Base-by-base conservation (phyloP, 441 rosid species). In the Capsella rubella region DNA sequence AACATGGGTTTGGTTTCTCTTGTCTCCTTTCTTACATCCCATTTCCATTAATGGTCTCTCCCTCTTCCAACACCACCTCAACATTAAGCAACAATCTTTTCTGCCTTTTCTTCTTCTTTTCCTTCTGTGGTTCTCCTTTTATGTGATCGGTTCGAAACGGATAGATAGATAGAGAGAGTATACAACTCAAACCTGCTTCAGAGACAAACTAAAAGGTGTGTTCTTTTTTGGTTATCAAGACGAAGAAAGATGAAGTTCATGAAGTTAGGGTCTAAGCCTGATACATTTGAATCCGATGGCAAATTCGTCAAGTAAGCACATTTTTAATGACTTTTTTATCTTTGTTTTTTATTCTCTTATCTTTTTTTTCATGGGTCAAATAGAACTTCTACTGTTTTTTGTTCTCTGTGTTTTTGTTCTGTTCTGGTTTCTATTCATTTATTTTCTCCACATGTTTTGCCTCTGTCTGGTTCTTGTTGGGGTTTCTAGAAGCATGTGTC, bases 201-300 rank as follows among this genome's bases (percentile, higher is more conserved):
- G 74, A 68, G 69, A 35, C 16, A 34, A 8, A 42, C 45, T 21
- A 34, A 72, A 61, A 67, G 71, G 62, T 65, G 66, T 63, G 25
- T 18, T 0, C 54, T 39, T 40, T 35, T 11, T 69, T 68, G 42
- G 82, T 72, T 39, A 65, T 63, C 56, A 74, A 83, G 75, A 40
- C 11, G 12, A 28, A 16, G 57, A 37, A 82, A 79, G 52, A 95
- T 95, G 99, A 95, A 92, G 98, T 89, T 86, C 76, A 92, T 95
- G 99, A 95, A 95, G 89, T 75, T 95, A 78, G 99, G 99, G 40
- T 90, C 90, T 52, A 95, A 90, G 88, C 98, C 98, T 79, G 99
- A 95, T 86, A 79, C 87, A 16, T 88, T 95, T 75, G 91, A 84
- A 75, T 83, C 92, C 78, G 93, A 91, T 61, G 99, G 90, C 49